Base-by-base conservation (phyloP, 306 rosid species). In the Cucurbita pepo region DNA sequence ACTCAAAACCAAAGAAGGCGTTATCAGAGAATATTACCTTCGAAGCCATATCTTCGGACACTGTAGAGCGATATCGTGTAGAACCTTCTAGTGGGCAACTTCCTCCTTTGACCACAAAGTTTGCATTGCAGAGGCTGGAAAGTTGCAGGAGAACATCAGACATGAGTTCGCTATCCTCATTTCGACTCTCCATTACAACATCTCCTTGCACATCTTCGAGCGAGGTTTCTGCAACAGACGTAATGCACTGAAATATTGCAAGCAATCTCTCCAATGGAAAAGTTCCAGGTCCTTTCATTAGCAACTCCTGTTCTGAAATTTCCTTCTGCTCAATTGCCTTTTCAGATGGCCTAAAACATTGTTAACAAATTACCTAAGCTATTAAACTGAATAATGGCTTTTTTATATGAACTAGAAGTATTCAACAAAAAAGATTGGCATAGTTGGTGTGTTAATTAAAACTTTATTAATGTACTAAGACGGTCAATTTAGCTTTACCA, bases 221-320 rank as follows among this genome's bases (percentile, higher is more conserved):
- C 55, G 88, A 79, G 54, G 79, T 85, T 45, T 90, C 94, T 47
- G 83, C 83, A 36, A 87, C 87, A 14, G 98, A 90, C 36, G 92
- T 83, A 63, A 90, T 79, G 77, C 96, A 90, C 66, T 90, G 97
- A 83, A 90, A 94, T 78, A 94, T 90, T 83, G 98, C 97, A 77
- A 94, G 82, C 78, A 94, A 83, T 79, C 97, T 88, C 84, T 94
- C 98, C 69, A 94, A 38, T 77, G 98, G 97, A 78, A 90, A 94
- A 65, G 95, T 83, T 83, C 98, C 98, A 11, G 98, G 98, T 60
- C 96, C 96, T 87, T 90, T 94, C 95, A 84, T 83, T 52, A 90
- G 86, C 72, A 76, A 62, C 66, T 94, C 97, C 79, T 89, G 90
- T 80, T 94, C 94, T 72, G 81, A 88, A 73, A 73, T 83, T 76